Base-by-base conservation (phyloP, 768 basidiomycete genomes). In the Suillus subalutaceus region DNA sequence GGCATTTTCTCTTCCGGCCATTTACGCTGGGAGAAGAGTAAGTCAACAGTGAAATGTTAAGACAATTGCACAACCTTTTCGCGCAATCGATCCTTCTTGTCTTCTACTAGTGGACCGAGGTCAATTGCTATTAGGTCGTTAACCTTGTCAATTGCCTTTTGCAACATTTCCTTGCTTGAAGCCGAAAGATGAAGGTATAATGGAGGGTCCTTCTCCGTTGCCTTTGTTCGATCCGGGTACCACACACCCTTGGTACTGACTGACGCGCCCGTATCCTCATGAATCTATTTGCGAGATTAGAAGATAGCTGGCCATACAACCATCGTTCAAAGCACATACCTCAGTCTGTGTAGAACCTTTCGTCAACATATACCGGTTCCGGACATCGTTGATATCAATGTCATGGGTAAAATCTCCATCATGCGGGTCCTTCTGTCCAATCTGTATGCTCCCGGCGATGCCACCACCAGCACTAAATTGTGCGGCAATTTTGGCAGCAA, bases 1-100 rank as follows among this genome's bases (percentile, higher is more conserved):
- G 89, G 90, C 10, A 98, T 79, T 78, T 97, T 98, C 78, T 96
- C 96, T 77, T 99, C 97, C 2, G 96, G 96, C 97, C 97, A 99
- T 87, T 97, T 97, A 63, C 94, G 85, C 92, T 95, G 72, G 12
- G 44, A 32, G 38, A 70, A 20, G 50, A 16, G 50, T 73, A 65
- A 73, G 72, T 23, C 65, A 20, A 16, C 13, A 23, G 59, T 23
- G 15, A 50, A 38, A 23, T 37, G 23, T 65, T 32, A 37, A 32
- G 15, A 32, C 18, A 12, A 32, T n/a, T 35, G 18, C 16, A 30
- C 43, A 71, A 92, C 91, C 79, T 88, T 84, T 79, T 91, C 91
- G 69, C 89, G 83, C 46, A 84, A 72, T 63, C 86, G 81, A 65
- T 90, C 88, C 69, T 85, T 88, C 79, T 91, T 90, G 67, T 93